Evolutionary conservation across 495 filamentous ascomycete genomes (phyloP), one percentile per base, ranked within the genome.

Genomic region (Thozetella sp.): DNA sequence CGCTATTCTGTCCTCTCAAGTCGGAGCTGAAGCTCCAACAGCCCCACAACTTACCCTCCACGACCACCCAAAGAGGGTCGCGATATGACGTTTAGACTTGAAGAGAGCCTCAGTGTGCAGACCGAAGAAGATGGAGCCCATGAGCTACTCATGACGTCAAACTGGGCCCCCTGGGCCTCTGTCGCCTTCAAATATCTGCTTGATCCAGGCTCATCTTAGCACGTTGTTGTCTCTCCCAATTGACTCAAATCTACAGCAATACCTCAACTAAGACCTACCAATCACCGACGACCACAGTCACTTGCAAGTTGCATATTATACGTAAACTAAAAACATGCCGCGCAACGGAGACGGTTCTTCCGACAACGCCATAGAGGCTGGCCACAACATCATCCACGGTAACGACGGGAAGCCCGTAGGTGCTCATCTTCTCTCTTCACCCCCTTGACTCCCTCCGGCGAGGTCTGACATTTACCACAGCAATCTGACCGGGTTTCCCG

Each of bases 331-430:
- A 67, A 62, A 4, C 56, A 78, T 77, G 75, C 73, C 75, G 64
- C 69, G 70, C 59, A 51, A 73, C 37, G 72, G 72, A 67, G 70
- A 71, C 60, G 73, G 72, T 23, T 63, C 65, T 51, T 58, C 62
- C 17, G 65, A 77, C 69, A 76, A 75, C 59, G 67, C 70, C 40
- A 59, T 70, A n/a, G 68, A 75, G 54, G 51, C 61, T 2, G 58
- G 62, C 25, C 57, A 75, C 54, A 67, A 77, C 65, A 75, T 79
- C 40, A 70, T 75, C 58, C 74, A 79, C 59, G 76, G 76, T 25
- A 52, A 58, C 37, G 67, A 71, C n/a, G 64, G 65, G 17, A 25
- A 56, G 27, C 51, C 56, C 13, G 74, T 74, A 51, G 61, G 61
- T 57, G n/a, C n/a, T n/a, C n/a, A n/a, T n/a, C n/a, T n/a, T n/a